phyloP scores from a whole-genome alignment of 345 rosid genomes.

The Reutealis trisperma region DNA sequence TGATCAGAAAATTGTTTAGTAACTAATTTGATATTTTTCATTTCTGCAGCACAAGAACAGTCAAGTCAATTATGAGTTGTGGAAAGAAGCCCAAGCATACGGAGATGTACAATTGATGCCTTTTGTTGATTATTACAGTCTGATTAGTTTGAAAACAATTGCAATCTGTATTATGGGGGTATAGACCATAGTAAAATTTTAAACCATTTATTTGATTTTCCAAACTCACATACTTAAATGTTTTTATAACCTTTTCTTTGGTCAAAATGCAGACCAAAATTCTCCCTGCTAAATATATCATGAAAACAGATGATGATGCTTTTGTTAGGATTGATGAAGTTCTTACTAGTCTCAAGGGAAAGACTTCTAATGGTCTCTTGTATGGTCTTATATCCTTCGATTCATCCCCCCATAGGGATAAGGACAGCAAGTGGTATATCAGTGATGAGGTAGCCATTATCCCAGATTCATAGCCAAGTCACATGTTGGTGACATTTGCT shows the following conservation, averaged over 20 bases:
- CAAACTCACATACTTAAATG: neutral
- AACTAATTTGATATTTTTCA: conserved; percentile 14
- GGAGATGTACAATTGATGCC: conserved; percentile 92
- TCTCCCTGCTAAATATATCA: conserved; percentile 75
- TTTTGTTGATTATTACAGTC: conserved; percentile 83
- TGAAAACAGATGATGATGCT: conserved; percentile 97
- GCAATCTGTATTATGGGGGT: conserved; percentile 91
- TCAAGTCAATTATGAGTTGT: conserved; percentile 73
- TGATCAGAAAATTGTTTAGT: neutral
- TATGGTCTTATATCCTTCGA: conserved; percentile 71
- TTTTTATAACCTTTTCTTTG: neutral
- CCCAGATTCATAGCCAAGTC: neutral
- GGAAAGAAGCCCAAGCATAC: conserved; percentile 88
- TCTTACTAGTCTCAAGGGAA: conserved; percentile 55
- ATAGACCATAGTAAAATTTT: conserved; percentile 16
- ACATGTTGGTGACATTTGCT: conserved; percentile 13
- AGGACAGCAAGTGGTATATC: conserved; percentile 87
- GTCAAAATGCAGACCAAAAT: conserved; percentile 64
- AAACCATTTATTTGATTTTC: neutral
- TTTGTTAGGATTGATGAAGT: conserved; percentile 86
- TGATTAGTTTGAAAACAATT: conserved; percentile 77
- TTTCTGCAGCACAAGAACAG: conserved; percentile 62
- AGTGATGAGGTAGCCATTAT: conserved; percentile 53
- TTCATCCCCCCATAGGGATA: conserved; percentile 76
- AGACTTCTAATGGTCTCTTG: conserved; percentile 60